Conservation (phyloP, 2,329 filamentous ascomycete species). For the Emergomyces pasteurianus region DNA sequence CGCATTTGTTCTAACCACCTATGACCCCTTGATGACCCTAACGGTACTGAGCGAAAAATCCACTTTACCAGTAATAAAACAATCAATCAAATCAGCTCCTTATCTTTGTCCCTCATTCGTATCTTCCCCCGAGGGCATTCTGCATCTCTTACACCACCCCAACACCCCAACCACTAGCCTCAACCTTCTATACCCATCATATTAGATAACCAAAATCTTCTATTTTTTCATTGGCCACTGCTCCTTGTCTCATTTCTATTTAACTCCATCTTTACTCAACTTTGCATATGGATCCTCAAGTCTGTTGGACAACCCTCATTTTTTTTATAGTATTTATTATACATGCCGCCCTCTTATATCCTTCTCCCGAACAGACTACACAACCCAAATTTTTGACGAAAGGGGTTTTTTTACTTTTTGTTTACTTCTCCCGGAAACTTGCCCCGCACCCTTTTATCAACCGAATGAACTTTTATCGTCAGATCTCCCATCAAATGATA, state of each 20-base stretch:
- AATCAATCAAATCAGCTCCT: neutral
- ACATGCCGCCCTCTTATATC: neutral
- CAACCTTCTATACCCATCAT: neutral
- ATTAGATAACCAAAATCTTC: neutral
- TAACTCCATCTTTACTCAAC: neutral
- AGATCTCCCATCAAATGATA: too few species aligned
- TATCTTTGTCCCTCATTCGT: neutral
- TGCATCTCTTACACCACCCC: neutral
- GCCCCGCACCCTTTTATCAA: neutral
- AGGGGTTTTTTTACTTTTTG: neutral
- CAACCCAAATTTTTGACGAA: neutral
- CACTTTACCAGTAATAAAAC: neutral
- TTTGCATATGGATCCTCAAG: neutral
- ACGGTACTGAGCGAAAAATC: conserved; percentile 6
- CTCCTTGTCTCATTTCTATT: neutral
- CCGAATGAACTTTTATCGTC: neutral
- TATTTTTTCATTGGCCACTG: too few species aligned
- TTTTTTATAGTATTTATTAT: too few species aligned
- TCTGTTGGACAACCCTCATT: neutral
- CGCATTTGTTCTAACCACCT: neutral
- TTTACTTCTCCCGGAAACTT: neutral
- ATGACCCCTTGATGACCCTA: conserved; percentile 6
- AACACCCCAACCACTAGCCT: neutral
- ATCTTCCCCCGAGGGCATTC: neutral
- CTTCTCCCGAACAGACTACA: neutral